A percentile compares a stretch with the other conserved stretches of the same genome.
phyloP scores from a whole-genome alignment of 1,284 basidiomycete species.

The Ganoderma meredithae region DNA sequence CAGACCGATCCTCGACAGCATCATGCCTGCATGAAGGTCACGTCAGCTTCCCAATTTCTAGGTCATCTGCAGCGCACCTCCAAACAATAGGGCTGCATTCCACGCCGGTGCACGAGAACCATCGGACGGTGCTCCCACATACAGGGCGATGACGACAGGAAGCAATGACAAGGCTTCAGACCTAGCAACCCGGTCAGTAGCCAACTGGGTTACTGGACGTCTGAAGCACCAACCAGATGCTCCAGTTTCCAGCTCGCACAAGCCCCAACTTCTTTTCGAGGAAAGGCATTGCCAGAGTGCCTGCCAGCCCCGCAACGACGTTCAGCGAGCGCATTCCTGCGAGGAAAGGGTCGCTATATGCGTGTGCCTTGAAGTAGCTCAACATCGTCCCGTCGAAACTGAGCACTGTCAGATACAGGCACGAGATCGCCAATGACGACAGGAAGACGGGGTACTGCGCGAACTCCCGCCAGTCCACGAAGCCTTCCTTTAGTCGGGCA shows the following conservation, averaged over 20 bases:
- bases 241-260: constrained; percentile 57
- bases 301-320: constrained; percentile 52
- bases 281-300: constrained; percentile 53
- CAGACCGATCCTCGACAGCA: constrained; percentile 55
- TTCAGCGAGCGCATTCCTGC: constrained; percentile 61
- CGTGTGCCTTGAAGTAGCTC: constrained; percentile 52
- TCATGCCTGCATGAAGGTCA: constrained; percentile 43
- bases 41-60: constrained; percentile 13
- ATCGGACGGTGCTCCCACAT: constrained; percentile 40
- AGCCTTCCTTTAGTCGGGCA: constrained; percentile 18
- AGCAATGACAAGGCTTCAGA: constrained; percentile 48
- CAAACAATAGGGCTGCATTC: constrained; percentile 50
- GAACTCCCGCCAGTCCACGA: constrained; percentile 53
- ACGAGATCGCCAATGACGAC: constrained; percentile 54
- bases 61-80: constrained; percentile 25
- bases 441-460: constrained; percentile 53
- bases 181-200: constrained; percentile 36
- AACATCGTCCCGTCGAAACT: constrained; percentile 60
- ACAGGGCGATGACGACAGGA: constrained; percentile 50
- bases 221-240: constrained; percentile 46
- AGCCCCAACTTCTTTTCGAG: constrained; percentile 51
- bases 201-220: neutral
- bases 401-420: constrained; percentile 54
- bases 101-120: constrained; percentile 38
- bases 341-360: constrained; percentile 58